Conservation (phyloP, 768 basidiomycete genomes). For the Boletus sp. region DNA sequence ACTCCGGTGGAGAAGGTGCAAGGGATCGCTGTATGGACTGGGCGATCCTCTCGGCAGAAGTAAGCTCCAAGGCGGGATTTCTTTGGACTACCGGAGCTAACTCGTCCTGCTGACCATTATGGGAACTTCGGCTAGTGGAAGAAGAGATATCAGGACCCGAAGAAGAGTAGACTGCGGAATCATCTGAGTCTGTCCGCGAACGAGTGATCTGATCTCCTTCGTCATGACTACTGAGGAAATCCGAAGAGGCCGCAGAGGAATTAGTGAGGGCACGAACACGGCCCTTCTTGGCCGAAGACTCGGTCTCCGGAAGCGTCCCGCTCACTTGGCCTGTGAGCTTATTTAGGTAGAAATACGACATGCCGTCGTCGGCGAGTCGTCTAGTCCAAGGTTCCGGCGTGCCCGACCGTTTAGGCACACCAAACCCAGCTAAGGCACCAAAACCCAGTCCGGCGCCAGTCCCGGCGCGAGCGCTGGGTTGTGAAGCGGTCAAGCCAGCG, state of each 20-base stretch:
- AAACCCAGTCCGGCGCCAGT: constrained; percentile 53
- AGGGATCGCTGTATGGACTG: constrained; percentile 61
- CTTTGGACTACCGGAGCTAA: constrained; percentile 15
- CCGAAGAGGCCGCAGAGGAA: constrained; percentile 35
- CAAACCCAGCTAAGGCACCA: constrained; percentile 52
- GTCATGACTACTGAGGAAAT: constrained; percentile 20
- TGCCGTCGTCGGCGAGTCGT: constrained; percentile 78
- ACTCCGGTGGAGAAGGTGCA: constrained; percentile 54
- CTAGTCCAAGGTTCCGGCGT: constrained; percentile 84
- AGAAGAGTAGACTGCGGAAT: constrained; percentile 54
- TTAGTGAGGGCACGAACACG: constrained; percentile 34
- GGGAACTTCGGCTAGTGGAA: constrained; percentile 31
- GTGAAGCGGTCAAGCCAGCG: constrained; percentile 52
- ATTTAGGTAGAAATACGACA: constrained; percentile 79
- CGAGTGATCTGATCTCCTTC: constrained; percentile 24
- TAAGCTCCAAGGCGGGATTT: constrained; percentile 43
- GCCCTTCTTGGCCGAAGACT: constrained; percentile 27
- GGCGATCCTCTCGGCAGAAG: constrained; percentile 67
- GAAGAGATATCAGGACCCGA: constrained; percentile 33
- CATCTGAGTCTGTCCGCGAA: constrained; percentile 56
- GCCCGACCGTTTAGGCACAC: constrained; percentile 53
- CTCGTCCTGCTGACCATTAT: constrained; percentile 25
- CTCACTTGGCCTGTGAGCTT: constrained; percentile 62
- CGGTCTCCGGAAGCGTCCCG: constrained; percentile 63
- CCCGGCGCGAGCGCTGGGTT: constrained; percentile 54